A percentile compares a stretch with the other conserved stretches of the same genome.
phyloP scores from a whole-genome alignment of 2,329 filamentous ascomycete genomes.

The Clonostachys chloroleuca region DNA sequence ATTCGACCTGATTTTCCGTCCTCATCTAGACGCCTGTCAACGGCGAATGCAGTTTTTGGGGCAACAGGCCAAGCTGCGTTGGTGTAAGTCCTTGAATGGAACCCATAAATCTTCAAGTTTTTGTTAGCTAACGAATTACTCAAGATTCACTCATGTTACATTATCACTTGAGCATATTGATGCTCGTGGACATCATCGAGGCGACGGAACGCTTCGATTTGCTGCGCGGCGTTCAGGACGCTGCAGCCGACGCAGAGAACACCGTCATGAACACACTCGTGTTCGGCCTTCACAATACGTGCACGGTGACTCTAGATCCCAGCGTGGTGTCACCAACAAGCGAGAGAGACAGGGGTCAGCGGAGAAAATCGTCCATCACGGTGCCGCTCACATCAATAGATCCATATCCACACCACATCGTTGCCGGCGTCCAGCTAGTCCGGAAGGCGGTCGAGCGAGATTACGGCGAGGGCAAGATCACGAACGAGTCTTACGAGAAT shows the following conservation, averaged over 20 bases:
- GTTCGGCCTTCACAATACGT: constrained; percentile 19
- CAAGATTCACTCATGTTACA: constrained; percentile 24
- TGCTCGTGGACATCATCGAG: constrained; percentile 20
- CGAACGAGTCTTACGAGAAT: constrained; percentile 14
- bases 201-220: constrained; percentile 18
- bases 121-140: neutral
- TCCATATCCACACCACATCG: constrained; percentile 22
- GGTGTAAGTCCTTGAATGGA: constrained; percentile 15
- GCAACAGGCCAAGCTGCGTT: constrained; percentile 20
- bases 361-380: constrained; percentile 5
- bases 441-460: constrained; percentile 20
- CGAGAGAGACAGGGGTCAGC: neutral
- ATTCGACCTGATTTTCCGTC: constrained; percentile 18
- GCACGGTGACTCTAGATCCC: constrained; percentile 5
- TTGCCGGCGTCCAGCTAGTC: constrained; percentile 19
- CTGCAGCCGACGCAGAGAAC: constrained; percentile 17
- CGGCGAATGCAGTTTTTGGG: constrained; percentile 20
- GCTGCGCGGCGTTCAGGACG: constrained; percentile 12
- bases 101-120: neutral
- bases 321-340: neutral
- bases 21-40: constrained; percentile 18
- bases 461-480: constrained; percentile 13
- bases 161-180: constrained; percentile 23
- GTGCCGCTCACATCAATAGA: constrained; percentile 22
- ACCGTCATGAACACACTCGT: constrained; percentile 22